Percentiles rank a stretch among this genome's conserved stretches.
Evolutionary conservation across 441 rosid genomes (phyloP).

Genomic region (Pelargonium cotyledonis): DNA sequence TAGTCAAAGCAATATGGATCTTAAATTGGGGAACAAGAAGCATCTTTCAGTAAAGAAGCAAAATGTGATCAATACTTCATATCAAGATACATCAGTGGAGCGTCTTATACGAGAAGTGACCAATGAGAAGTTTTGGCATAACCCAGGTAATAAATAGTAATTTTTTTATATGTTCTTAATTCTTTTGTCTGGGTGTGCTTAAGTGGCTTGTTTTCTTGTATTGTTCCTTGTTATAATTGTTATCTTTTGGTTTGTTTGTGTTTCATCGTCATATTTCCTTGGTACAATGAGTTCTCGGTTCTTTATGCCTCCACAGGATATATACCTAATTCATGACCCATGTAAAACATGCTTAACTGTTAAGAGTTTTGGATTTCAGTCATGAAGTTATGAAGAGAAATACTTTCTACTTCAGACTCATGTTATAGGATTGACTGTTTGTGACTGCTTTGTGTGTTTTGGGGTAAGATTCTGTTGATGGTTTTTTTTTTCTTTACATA

Average conservation of each 20-base stretch:
- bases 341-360: background rate
- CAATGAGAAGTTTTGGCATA: slow-evolving; percentile 88
- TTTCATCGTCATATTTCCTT: background rate
- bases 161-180: slow-evolving; percentile 8
- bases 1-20: slow-evolving; percentile 57
- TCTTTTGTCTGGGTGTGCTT: slow-evolving; percentile 19
- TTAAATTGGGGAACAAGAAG: slow-evolving; percentile 67
- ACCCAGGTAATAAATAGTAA: slow-evolving; percentile 57
- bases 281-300: background rate
- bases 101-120: slow-evolving; percentile 97
- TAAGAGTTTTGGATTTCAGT: background rate
- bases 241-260: background rate
- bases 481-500: too few relatives aligned
- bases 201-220: slow-evolving; percentile 17
- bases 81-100: slow-evolving; percentile 96
- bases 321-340: background rate
- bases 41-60: slow-evolving; percentile 54
- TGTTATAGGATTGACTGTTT: too few relatives aligned
- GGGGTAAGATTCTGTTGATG: too few relatives aligned
- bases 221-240: slow-evolving; percentile 17
- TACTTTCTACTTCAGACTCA: too few relatives aligned
- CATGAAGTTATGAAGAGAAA: too few relatives aligned
- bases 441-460: too few relatives aligned
- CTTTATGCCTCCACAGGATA: background rate
- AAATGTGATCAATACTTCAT: slow-evolving; percentile 33